Evolutionary conservation across 192 early-diverging fungal species (phyloP).

Genomic region (Irineochytrium annulatum): DNA sequence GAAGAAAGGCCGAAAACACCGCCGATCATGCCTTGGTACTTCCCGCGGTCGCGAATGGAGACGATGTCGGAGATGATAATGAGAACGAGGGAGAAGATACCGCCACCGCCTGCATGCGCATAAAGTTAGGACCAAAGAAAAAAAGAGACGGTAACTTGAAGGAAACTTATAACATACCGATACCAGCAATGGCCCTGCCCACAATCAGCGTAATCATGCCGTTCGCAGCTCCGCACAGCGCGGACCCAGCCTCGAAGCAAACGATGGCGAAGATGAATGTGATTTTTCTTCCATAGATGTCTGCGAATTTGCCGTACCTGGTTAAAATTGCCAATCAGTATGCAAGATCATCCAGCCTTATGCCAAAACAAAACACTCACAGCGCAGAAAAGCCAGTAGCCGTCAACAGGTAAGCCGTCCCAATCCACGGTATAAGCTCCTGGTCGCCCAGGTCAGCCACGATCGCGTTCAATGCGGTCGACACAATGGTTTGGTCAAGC

Average conservation of each 20-base stretch:
- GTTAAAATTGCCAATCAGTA: no score
- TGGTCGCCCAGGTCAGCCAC: constrained; percentile 64
- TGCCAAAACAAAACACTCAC: neutral
- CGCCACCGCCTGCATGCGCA: constrained; percentile 79
- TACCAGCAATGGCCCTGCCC: constrained; percentile 69
- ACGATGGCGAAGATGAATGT: constrained; percentile 62
- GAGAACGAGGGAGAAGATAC: constrained; percentile 70
- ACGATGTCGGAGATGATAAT: constrained; percentile 50
- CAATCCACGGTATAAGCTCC: constrained; percentile 75
- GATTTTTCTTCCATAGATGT: constrained; percentile 79
- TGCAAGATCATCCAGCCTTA: no score
- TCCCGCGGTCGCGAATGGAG: constrained; percentile 20
- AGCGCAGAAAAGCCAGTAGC: neutral
- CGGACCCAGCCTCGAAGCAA: constrained; percentile 70
- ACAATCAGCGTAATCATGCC: constrained; percentile 55
- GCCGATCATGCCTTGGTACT: constrained; percentile 68
- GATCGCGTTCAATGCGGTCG: constrained; percentile 68
- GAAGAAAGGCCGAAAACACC: constrained; percentile 75
- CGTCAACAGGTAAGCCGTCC: constrained; percentile 68
- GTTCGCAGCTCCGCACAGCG: constrained; percentile 34
- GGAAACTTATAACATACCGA: constrained; percentile 29
- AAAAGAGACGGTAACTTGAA: no score
- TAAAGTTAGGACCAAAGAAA: constrained; percentile 68
- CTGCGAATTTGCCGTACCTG: constrained; percentile 74
- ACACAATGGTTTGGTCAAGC: constrained; percentile 78